Percentiles rank a stretch among this genome's conserved stretches.
These are phyloP conservation scores for Stipa capillata DNA, from an alignment of 176 grass and related monocot genomes.

Conservation along the genomic window DNA sequence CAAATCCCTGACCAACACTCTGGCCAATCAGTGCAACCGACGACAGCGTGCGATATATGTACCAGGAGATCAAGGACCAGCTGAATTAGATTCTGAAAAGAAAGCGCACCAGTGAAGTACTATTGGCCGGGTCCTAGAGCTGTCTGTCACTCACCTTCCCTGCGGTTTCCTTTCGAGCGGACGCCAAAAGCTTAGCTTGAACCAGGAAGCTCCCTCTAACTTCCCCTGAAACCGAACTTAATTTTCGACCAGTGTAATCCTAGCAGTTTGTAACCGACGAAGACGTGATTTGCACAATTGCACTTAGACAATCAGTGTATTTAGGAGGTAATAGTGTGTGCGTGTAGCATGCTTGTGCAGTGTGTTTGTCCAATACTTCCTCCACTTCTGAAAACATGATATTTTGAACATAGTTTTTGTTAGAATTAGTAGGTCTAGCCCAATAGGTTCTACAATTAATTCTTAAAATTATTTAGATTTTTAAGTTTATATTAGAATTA, in stretches of 20 bases:
- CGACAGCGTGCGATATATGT: not conserved
- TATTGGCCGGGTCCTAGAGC: not conserved
- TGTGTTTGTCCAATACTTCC: too few species aligned
- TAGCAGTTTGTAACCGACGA: not conserved
- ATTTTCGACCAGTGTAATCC: not conserved
- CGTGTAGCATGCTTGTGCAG: too few species aligned
- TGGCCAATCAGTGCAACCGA: not conserved
- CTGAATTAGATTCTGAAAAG: not conserved
- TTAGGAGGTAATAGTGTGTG: too few species aligned
- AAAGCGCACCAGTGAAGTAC: not conserved
- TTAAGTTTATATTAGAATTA: too few species aligned
- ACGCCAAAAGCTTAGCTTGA: not conserved
- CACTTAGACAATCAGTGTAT: not conserved
- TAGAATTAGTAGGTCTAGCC: too few species aligned
- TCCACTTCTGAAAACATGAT: too few species aligned
- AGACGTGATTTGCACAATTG: not conserved
- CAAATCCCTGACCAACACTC: not conserved
- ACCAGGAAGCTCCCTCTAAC: not conserved
- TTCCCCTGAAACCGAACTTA: not conserved
- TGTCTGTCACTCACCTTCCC: not conserved
- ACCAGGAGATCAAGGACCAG: not conserved
- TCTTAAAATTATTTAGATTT: too few species aligned
- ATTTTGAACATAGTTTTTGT: too few species aligned
- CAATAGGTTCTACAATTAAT: too few species aligned
- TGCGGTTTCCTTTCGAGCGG: slow-evolving; percentile 9